These are phyloP conservation scores for Parathielavia appendiculata DNA, from an alignment of 495 filamentous ascomycete species.

Conservation along the genomic window DNA sequence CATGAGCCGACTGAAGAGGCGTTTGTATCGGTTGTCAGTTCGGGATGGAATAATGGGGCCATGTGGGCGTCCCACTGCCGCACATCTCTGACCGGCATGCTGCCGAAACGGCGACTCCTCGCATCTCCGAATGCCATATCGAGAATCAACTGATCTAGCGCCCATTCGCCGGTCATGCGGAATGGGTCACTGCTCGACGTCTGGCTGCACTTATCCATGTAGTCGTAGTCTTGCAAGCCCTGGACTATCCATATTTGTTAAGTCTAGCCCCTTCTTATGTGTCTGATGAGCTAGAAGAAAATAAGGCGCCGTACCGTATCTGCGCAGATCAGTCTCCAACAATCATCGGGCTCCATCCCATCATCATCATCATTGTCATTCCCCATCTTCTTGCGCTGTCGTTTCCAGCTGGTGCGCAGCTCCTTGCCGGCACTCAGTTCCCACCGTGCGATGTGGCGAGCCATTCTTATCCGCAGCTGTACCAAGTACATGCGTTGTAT, in stretches of 20 bases:
- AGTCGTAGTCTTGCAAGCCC: slow-evolving; percentile 1
- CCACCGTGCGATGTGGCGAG: neutral
- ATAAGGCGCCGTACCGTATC: neutral
- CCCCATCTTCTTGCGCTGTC: neutral
- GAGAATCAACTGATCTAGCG: neutral
- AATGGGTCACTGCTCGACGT: neutral
- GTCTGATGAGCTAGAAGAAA: neutral
- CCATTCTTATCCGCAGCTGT: neutral
- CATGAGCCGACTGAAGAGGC: neutral
- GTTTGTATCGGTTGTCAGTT: neutral
- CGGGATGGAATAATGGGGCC: neutral
- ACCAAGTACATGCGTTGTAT: neutral
- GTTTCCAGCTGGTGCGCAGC: neutral
- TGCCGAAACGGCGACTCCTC: neutral
- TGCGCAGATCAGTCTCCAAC: neutral
- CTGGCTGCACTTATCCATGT: neutral
- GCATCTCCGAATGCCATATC: neutral
- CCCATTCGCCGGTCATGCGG: neutral
- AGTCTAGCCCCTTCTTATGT: neutral
- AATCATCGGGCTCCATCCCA: neutral
- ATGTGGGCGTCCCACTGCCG: neutral
- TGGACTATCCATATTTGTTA: neutral
- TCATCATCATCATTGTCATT: neutral
- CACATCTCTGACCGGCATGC: neutral
- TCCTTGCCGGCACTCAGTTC: neutral